These are phyloP conservation scores for Agrostemma githago DNA, from an alignment of 148 eudicot species.

Conservation along the genomic window DNA sequence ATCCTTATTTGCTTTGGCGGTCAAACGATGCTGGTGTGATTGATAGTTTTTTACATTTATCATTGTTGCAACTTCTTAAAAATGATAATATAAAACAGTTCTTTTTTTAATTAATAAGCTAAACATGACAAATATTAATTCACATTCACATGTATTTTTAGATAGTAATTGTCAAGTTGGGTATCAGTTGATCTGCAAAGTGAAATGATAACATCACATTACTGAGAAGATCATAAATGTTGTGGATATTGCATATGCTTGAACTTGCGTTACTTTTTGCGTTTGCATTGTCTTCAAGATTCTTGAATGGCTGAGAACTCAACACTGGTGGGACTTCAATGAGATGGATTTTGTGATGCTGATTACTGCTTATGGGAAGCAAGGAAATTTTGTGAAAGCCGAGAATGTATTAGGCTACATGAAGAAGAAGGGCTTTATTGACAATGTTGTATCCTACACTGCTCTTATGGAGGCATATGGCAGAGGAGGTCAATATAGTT, in stretches of 20 bases:
- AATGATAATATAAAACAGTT: background rate
- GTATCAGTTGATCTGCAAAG: background rate
- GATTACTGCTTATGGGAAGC: conserved; percentile 85
- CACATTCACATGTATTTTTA: background rate
- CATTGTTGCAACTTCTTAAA: background rate
- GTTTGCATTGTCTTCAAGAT: conserved; percentile 35
- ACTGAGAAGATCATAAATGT: background rate
- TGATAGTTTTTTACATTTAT: background rate
- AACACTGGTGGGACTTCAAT: conserved; percentile 89
- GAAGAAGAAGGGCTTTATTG: conserved; percentile 61
- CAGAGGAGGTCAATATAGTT: conserved; percentile 67
- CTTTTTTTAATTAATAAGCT: too few species aligned
- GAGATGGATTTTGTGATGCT: conserved; percentile 90
- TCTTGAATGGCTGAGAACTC: conserved; percentile 94
- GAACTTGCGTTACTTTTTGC: conserved; percentile 11
- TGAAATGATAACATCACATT: background rate
- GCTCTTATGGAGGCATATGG: conserved; percentile 99
- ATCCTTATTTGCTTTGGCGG: background rate
- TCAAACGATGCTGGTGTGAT: background rate
- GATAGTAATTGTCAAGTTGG: background rate
- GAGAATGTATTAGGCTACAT: conserved; percentile 69
- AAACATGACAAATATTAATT: background rate
- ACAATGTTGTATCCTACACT: conserved; percentile 74
- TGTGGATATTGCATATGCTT: background rate
- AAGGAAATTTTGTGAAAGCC: conserved; percentile 68